phyloP scores from a whole-genome alignment of 1,284 basidiomycete genomes.

The Afroboletus lepidellus region DNA sequence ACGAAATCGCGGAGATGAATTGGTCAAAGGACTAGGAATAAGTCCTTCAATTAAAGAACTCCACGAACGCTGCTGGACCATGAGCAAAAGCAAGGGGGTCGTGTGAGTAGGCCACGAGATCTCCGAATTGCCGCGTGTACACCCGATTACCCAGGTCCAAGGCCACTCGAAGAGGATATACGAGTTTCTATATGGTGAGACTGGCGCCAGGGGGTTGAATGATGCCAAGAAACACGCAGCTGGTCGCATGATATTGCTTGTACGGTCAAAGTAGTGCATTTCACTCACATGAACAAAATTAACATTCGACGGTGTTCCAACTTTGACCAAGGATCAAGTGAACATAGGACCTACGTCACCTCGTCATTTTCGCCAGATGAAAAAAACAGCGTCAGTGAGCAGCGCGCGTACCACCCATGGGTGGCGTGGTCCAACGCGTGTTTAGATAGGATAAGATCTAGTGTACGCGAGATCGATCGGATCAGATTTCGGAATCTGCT shows the following conservation, averaged over 20 bases:
- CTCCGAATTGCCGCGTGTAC: neutral
- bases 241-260: conserved; percentile 13
- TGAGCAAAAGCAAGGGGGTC: neutral
- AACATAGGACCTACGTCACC: conserved; percentile 28
- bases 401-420: neutral
- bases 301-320: neutral
- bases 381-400: conserved; percentile 5
- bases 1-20: neutral
- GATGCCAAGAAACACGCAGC: conserved; percentile 9
- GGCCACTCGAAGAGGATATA: neutral
- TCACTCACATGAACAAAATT: neutral
- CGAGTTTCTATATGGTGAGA: neutral
- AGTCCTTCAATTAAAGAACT: neutral
- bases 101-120: neutral
- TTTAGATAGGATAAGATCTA: conserved; percentile 11
- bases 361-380: conserved; percentile 10
- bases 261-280: conserved; percentile 2
- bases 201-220: neutral
- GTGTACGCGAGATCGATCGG: conserved; percentile 20
- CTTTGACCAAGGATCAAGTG: conserved; percentile 1
- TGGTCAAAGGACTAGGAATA: neutral
- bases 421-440: conserved; percentile 12
- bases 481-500: conserved; percentile 14
- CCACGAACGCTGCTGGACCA: too few species aligned
- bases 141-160: neutral